Percentiles rank a stretch among this genome's conserved stretches.
Evolutionary conservation across 2,329 filamentous ascomycete species (phyloP).

Genomic region (Myriosclerotinia duriaeana): DNA sequence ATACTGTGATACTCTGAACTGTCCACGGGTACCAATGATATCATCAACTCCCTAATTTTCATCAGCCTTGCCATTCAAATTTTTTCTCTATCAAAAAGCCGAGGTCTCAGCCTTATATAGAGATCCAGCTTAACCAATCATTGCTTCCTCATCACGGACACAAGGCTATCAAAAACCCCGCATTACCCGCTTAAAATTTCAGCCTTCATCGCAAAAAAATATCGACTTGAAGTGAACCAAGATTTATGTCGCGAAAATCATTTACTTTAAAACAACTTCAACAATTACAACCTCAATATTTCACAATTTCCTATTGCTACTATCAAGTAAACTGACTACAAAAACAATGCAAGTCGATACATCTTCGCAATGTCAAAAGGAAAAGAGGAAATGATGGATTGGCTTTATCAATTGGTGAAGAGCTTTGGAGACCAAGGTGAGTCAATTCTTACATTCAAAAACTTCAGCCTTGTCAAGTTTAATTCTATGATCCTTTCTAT

Average conservation of each 20-base stretch:
- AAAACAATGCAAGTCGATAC: slow-evolving; percentile 17
- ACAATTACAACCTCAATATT: slow-evolving; percentile 12
- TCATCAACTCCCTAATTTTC: neutral
- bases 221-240: too few species aligned
- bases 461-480: slow-evolving; percentile 10
- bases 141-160: neutral
- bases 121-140: neutral
- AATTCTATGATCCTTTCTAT: neutral
- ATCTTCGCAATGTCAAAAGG: slow-evolving; percentile 17
- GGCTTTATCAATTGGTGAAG: slow-evolving; percentile 16
- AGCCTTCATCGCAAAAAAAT: slow-evolving; percentile 9
- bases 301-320: neutral
- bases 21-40: too few species aligned
- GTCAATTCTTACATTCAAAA: slow-evolving; percentile 12
- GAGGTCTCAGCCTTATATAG: neutral
- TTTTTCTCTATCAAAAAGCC: neutral
- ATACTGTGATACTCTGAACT: too few species aligned
- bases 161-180: slow-evolving; percentile 8
- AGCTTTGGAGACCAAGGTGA: slow-evolving; percentile 15
- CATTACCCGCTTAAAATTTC: slow-evolving; percentile 18
- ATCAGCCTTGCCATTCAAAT: neutral
- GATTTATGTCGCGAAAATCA: slow-evolving; percentile 1
- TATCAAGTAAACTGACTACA: neutral
- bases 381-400: slow-evolving; percentile 23
- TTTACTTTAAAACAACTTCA: slow-evolving; percentile 13